Evolutionary conservation across 441 rosid genomes (phyloP).

Genomic region (Pelargonium fulgidum): DNA sequence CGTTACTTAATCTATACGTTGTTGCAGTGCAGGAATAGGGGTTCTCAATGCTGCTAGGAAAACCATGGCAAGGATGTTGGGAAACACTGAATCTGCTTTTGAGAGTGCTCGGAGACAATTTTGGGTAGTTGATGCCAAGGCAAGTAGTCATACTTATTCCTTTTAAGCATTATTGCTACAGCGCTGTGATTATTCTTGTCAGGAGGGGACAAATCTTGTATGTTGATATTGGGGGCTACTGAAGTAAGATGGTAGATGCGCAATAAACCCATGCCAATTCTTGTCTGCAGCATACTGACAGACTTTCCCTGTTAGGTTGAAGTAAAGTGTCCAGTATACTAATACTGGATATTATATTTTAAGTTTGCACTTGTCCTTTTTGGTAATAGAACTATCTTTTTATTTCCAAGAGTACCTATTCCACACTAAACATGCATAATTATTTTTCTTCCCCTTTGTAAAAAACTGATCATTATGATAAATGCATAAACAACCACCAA

Average conservation of each 20-base stretch:
- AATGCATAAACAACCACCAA: too few relatives aligned
- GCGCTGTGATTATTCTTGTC: neutral
- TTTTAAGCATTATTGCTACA: neutral
- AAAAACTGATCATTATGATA: neutral
- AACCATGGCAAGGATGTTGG: constrained; percentile 98
- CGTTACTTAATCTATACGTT: constrained; percentile 24
- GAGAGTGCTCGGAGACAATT: constrained; percentile 91
- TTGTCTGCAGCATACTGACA: neutral
- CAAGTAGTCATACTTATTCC: constrained; percentile 21
- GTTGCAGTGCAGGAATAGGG: constrained; percentile 92
- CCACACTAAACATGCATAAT: too few relatives aligned
- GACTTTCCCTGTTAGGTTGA: neutral
- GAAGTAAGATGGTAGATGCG: neutral
- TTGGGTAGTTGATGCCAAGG: constrained; percentile 99
- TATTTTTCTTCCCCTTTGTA: neutral
- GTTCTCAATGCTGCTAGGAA: constrained; percentile 96
- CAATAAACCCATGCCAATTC: neutral
- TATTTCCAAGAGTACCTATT: too few relatives aligned
- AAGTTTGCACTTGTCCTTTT: too few relatives aligned
- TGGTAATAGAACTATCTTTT: too few relatives aligned
- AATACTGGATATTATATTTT: too few relatives aligned
- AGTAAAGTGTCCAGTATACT: neutral
- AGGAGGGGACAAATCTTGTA: constrained; percentile 3
- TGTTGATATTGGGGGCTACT: neutral
- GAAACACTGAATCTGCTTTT: constrained; percentile 79